phyloP scores from a whole-genome alignment of 345 rosid species.

The Firmiana major region DNA sequence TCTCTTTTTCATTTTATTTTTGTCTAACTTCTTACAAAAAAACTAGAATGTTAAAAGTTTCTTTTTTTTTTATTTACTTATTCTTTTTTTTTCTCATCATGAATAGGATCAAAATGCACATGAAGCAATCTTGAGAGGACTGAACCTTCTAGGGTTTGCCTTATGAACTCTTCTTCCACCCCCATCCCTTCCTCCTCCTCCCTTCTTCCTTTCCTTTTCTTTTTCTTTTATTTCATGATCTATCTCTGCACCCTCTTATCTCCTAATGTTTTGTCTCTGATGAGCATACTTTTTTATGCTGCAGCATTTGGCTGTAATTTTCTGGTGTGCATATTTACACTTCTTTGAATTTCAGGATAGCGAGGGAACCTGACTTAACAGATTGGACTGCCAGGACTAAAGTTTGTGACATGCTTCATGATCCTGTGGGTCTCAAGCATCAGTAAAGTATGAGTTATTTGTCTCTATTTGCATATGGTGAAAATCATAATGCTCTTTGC shows the following conservation, averaged over 20 bases:
- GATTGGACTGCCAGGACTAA: slow-evolving; percentile 83
- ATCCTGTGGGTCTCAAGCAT: slow-evolving; percentile 48
- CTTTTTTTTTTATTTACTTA: not conserved
- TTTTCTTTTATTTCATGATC: not conserved
- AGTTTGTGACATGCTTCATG: slow-evolving; percentile 62
- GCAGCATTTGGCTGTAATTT: slow-evolving; percentile 7
- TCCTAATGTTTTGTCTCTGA: not conserved
- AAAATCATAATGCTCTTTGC: slow-evolving; percentile 13
- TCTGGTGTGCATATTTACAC: slow-evolving; percentile 6
- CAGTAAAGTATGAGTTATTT: not conserved
- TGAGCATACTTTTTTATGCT: slow-evolving; percentile 3
- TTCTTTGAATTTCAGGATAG: slow-evolving; percentile 44
- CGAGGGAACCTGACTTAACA: slow-evolving; percentile 54
- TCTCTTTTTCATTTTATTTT: not conserved
- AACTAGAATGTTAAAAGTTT: not conserved
- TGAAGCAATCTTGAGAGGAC: slow-evolving; percentile 72
- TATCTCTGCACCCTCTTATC: not conserved
- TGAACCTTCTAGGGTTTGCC: slow-evolving; percentile 72
- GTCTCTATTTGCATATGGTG: not conserved
- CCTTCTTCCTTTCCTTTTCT: no score
- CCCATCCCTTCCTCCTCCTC: no score
- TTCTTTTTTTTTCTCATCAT: slow-evolving; percentile 14
- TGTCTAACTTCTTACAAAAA: not conserved
- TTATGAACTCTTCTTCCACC: slow-evolving; percentile 1
- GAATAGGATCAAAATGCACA: slow-evolving; percentile 87